Evolutionary conservation across 345 rosid genomes (phyloP), one percentile per base, ranked within the genome.

Genomic region (Moricandia arvensis): DNA sequence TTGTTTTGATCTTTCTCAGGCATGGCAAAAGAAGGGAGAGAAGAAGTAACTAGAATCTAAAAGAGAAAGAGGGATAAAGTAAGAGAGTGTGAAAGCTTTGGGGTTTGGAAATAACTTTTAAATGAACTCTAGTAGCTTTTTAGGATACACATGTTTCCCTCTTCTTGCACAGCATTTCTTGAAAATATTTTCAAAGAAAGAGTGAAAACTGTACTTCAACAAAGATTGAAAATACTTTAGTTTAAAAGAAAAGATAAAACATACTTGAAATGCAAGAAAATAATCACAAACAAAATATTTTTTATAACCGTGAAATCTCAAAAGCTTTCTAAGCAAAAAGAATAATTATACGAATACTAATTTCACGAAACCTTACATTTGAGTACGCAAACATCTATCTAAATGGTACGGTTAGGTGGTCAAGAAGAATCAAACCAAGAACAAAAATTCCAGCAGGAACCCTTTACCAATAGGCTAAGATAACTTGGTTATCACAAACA

Each of bases 61-160:
- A 15, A 63, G 29, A 35, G 66, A 66, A 45, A 38, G 51, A 58
- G 24, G 12, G 43, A 11, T 45, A 24, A 63, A 15, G 21, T 69
- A 57, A 26, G 49, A 41, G 18, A 80, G 49, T 33, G 45, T 24
- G 57, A 72, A 24, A 27, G 80, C 75, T 69, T 80, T 57, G 84
- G 87, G 69, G 76, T 53, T 63, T 63, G 6, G 6, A 53, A 8
- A 24, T 51, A 63, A 5, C 6, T 21, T 1, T 21, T 21, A 21
- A 1, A 21, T 21, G 24, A 21, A 26, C 65, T 33, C n/a, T 60
- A 60, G 43, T 60, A 61, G 66, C 45, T 16, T 61, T 60, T 61
- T 61, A 24, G 65, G 67, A 71, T 38, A 60, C 67, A 71, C 65
- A 59, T 59, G 55, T 57, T 35, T 58, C 17, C 29, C 37, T 64